phyloP scores from a whole-genome alignment of 352 stramenopile genomes.

The Halophytophthora polymorphica region DNA sequence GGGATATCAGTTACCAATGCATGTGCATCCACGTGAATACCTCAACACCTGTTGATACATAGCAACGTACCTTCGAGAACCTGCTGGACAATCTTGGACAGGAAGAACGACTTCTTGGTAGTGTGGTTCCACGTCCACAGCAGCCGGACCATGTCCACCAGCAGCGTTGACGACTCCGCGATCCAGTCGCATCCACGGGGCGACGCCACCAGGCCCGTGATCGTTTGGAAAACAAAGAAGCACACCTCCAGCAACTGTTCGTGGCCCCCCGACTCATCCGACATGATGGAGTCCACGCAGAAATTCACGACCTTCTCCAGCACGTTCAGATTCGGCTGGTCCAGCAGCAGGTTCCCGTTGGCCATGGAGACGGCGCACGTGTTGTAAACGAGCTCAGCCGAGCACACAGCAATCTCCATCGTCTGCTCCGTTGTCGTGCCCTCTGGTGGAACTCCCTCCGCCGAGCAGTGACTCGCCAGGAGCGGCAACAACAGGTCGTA shows the following conservation, averaged over 20 bases:
- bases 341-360: constrained; percentile 60
- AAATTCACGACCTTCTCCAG: constrained; percentile 72
- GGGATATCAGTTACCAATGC: constrained; percentile 1
- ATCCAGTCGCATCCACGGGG: constrained; percentile 61
- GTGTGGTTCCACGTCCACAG: constrained; percentile 77
- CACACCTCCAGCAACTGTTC: constrained; percentile 43
- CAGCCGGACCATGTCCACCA: constrained; percentile 68
- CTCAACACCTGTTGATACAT: neutral
- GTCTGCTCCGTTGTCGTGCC: constrained; percentile 44
- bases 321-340: constrained; percentile 34
- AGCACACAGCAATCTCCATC: constrained; percentile 53
- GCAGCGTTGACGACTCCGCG: constrained; percentile 46
- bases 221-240: constrained; percentile 67
- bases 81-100: constrained; percentile 72
- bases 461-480: constrained; percentile 57
- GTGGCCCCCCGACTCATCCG: constrained; percentile 27
- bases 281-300: constrained; percentile 58
- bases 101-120: constrained; percentile 30
- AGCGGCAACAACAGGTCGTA: constrained; percentile 65
- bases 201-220: constrained; percentile 62
- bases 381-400: constrained; percentile 65
- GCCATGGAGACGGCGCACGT: constrained; percentile 55
- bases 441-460: constrained; percentile 32
- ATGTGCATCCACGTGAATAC: constrained; percentile 1
- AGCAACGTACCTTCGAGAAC: constrained; percentile 61